Evolutionary conservation across 1,284 basidiomycete species (phyloP).

Genomic region (Malassezia globosa): DNA sequence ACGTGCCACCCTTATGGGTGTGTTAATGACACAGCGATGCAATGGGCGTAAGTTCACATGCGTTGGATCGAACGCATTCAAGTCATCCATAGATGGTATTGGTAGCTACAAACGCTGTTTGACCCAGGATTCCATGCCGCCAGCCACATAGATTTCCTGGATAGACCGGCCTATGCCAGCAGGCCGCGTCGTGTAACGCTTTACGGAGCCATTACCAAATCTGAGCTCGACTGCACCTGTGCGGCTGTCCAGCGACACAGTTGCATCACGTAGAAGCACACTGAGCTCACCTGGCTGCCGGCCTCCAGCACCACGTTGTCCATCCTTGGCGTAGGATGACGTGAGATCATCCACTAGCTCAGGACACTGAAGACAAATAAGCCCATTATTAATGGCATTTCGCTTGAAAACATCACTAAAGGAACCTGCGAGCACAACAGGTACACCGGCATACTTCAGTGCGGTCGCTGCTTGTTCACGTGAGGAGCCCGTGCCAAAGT

Average conservation of each 20-base stretch:
- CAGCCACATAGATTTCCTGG: slow-evolving; percentile 44
- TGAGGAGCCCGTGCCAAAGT: slow-evolving; percentile 98
- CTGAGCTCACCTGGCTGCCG: slow-evolving; percentile 27
- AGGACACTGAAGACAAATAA: slow-evolving; percentile 86
- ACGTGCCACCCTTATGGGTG: too few species aligned
- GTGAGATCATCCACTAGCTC: slow-evolving; percentile 80
- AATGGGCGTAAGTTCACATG: too few species aligned
- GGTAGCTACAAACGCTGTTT: slow-evolving; percentile 23
- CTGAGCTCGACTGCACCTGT: slow-evolving; percentile 22
- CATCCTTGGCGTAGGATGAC: slow-evolving; percentile 59
- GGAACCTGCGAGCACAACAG: slow-evolving; percentile 84
- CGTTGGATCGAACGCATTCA: too few species aligned
- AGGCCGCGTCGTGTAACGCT: slow-evolving; percentile 30
- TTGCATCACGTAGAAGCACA: slow-evolving; percentile 29
- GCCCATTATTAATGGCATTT: slow-evolving; percentile 95
- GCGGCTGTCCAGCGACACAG: slow-evolving; percentile 21
- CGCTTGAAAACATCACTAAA: slow-evolving; percentile 99
- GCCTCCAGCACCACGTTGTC: slow-evolving; percentile 54
- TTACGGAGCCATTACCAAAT: slow-evolving; percentile 14
- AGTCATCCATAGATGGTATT: neutral
- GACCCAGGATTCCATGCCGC: slow-evolving; percentile 44
- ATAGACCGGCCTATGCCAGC: slow-evolving; percentile 42
- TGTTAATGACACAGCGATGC: too few species aligned
- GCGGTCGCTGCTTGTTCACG: slow-evolving; percentile 97
- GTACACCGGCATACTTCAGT: slow-evolving; percentile 82